Evolutionary conservation across 1,139 yeast genomes (phyloP).

Genomic region (Geotrichum fermentans): DNA sequence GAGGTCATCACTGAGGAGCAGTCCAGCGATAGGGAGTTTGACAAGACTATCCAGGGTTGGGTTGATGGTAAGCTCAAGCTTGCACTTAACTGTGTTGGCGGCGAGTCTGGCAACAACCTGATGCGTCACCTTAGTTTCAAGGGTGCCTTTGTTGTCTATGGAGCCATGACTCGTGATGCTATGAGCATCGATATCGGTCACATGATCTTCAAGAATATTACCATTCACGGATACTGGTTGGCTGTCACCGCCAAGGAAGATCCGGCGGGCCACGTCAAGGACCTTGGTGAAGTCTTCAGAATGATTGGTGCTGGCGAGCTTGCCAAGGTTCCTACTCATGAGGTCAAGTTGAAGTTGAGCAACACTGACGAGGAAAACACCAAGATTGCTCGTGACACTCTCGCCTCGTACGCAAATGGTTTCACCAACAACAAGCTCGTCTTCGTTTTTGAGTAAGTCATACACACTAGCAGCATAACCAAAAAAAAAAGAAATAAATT

Average conservation of each 20-base stretch:
- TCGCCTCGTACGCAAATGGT: slow-evolving; percentile 44
- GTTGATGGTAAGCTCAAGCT: slow-evolving; percentile 53
- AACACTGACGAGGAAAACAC: slow-evolving; percentile 49
- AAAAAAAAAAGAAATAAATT: no score
- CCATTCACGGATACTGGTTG: slow-evolving; percentile 90
- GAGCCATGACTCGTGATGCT: slow-evolving; percentile 97
- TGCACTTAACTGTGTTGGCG: slow-evolving; percentile 92
- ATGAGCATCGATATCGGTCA: slow-evolving; percentile 82
- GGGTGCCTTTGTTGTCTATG: slow-evolving; percentile 78
- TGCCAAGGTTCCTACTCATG: slow-evolving; percentile 57
- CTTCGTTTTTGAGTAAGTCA: slow-evolving; percentile 28
- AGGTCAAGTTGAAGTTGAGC: slow-evolving; percentile 43
- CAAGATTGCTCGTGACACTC: slow-evolving; percentile 49
- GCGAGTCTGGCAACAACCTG: slow-evolving; percentile 71
- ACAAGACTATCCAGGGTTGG: slow-evolving; percentile 58
- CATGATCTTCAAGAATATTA: slow-evolving; percentile 82
- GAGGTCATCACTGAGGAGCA: slow-evolving; percentile 87
- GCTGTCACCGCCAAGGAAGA: slow-evolving; percentile 67
- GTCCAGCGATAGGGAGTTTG: slow-evolving; percentile 61
- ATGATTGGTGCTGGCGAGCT: slow-evolving; percentile 45
- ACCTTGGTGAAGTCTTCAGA: slow-evolving; percentile 57
- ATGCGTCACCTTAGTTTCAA: slow-evolving; percentile 77
- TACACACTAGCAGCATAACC: no score
- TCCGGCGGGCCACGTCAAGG: slow-evolving; percentile 43
- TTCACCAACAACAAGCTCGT: slow-evolving; percentile 42